Conservation (phyloP, 2,329 filamentous ascomycete genomes). For the Ustilaginoidea virens region DNA sequence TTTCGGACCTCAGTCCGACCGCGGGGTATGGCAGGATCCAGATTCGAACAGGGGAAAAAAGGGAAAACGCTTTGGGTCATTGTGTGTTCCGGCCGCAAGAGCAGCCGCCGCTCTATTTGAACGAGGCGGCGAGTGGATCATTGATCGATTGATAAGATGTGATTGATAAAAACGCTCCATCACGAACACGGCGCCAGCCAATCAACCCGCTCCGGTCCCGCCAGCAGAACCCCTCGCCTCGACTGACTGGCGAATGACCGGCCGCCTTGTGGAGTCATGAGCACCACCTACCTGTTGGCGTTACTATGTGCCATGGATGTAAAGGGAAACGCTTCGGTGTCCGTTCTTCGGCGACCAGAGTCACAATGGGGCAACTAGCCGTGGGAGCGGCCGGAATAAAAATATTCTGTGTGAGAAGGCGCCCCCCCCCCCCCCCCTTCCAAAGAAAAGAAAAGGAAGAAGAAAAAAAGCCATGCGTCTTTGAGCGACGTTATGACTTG, state of each 20-base stretch:
- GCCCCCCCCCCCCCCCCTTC: constrained; percentile 1
- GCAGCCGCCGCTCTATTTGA: constrained; percentile 6
- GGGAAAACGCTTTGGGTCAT: not conserved
- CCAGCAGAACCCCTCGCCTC: no score
- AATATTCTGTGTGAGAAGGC: constrained; percentile 29
- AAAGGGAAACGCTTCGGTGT: no score
- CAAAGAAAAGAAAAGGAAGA: no score
- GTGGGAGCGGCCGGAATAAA: no score
- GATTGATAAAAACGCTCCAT: constrained; percentile 26
- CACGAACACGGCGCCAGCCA: constrained; percentile 1
- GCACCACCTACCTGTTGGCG: no score
- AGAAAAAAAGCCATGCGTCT: no score
- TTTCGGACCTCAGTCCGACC: not conserved
- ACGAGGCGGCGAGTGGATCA: constrained; percentile 11
- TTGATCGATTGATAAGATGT: constrained; percentile 34
- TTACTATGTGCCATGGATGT: no score
- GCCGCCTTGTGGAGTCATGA: no score
- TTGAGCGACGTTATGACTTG: no score
- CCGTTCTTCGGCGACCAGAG: no score
- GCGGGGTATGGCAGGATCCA: constrained; percentile 1
- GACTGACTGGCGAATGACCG: no score
- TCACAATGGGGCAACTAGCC: no score
- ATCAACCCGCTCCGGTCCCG: not conserved
- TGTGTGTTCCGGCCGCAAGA: constrained; percentile 2
- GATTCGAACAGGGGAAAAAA: not conserved